Conservation (phyloP, 192 early-diverging fungal genomes). For the Backusella circina region DNA sequence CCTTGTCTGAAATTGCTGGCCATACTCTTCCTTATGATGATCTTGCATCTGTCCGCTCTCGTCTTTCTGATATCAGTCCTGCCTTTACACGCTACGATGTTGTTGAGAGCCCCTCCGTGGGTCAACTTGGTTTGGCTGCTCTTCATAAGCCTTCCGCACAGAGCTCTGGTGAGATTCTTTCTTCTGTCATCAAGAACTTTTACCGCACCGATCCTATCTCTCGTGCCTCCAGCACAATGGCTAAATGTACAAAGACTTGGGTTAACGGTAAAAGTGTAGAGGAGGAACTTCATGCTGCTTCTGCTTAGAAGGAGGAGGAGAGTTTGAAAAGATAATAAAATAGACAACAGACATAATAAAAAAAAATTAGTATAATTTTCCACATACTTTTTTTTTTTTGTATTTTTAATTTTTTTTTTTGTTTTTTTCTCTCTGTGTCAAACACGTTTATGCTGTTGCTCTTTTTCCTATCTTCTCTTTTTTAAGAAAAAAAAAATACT, state of each 20-base stretch:
- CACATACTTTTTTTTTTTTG: not conserved
- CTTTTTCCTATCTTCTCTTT: no score
- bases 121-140: constrained; percentile 61
- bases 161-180: constrained; percentile 43
- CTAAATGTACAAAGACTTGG: constrained; percentile 76
- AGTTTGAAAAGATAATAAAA: not conserved
- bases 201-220: constrained; percentile 96
- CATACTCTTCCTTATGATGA: constrained; percentile 89
- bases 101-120: constrained; percentile 53
- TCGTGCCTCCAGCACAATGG: constrained; percentile 92
- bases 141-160: constrained; percentile 37
- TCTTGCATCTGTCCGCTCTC: constrained; percentile 71
- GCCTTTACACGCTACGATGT: constrained; percentile 73
- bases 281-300: not conserved
- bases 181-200: constrained; percentile 77
- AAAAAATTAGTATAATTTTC: not conserved
- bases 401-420: not conserved
- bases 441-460: not conserved
- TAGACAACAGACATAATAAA: not conserved
- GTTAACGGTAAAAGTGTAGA: constrained; percentile 18
- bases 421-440: not conserved
- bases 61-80: constrained; percentile 86
- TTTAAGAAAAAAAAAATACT: no score
- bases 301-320: not conserved
- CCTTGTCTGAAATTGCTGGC: constrained; percentile 89